Evolutionary conservation across 257 asterid genomes (phyloP).

Genomic region (Echium plantagineum): DNA sequence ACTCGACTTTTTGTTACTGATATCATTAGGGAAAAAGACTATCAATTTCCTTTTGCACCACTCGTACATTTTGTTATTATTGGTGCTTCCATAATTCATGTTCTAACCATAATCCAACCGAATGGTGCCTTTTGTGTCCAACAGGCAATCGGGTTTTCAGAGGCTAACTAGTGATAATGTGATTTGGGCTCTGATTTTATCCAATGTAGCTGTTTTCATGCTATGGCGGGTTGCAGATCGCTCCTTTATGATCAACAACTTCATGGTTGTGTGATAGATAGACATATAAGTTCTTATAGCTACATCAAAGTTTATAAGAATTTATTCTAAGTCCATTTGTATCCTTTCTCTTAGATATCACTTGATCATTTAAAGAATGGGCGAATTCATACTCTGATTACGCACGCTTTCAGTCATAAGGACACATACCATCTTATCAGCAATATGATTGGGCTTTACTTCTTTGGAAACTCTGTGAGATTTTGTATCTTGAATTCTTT

Average conservation of each 20-base stretch:
- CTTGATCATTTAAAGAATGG: conserved; percentile 69
- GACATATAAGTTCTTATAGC: background rate
- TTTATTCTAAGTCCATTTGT: conserved; percentile 1
- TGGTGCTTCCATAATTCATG: background rate
- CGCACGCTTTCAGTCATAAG: conserved; percentile 76
- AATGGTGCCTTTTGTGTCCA: conserved; percentile 10
- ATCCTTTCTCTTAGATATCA: conserved; percentile 50
- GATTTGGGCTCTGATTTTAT: conserved; percentile 47
- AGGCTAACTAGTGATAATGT: conserved; percentile 57
- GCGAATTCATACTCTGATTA: conserved; percentile 67
- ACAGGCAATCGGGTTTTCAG: conserved; percentile 40
- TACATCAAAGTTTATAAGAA: background rate
- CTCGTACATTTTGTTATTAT: background rate
- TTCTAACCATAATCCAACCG: background rate
- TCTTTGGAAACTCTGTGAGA: conserved; percentile 79
- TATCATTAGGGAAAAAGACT: too few species aligned
- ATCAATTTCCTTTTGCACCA: too few species aligned
- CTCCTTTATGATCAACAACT: conserved; percentile 62
- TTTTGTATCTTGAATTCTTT: conserved; percentile 6
- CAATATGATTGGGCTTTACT: conserved; percentile 80
- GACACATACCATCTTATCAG: conserved; percentile 44
- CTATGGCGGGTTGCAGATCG: conserved; percentile 54
- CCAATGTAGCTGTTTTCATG: conserved; percentile 63
- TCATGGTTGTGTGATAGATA: conserved; percentile 38
- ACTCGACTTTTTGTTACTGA: too few species aligned